Evolutionary conservation across 768 basidiomycete genomes (phyloP).

Genomic region (Lactifluus hygrophoroides): DNA sequence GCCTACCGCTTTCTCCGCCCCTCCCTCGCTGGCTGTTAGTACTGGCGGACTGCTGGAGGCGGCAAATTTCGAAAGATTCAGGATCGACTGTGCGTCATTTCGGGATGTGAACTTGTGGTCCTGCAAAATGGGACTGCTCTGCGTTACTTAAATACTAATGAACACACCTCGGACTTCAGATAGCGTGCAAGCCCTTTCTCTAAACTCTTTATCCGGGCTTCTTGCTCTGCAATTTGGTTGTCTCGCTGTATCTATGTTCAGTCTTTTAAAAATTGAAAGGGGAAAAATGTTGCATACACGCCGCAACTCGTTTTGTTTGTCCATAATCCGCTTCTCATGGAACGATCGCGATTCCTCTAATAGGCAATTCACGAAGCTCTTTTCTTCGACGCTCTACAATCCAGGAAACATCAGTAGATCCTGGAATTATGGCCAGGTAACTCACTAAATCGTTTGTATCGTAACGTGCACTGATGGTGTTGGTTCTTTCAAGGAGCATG

Average conservation of each 20-base stretch:
- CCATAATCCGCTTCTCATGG: conserved; percentile 29
- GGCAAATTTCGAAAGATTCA: conserved; percentile 26
- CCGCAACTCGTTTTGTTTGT: conserved; percentile 30
- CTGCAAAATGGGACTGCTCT: background rate
- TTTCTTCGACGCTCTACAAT: conserved; percentile 27
- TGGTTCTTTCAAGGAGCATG: conserved; percentile 20
- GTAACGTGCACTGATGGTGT: conserved; percentile 26
- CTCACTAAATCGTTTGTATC: conserved; percentile 26
- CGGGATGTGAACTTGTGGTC: conserved; percentile 14
- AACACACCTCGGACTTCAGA: conserved; percentile 24
- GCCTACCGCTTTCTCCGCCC: conserved; percentile 23
- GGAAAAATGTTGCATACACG: conserved; percentile 21
- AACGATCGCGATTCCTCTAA: conserved; percentile 26
- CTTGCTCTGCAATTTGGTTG: conserved; percentile 26
- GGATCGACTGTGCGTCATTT: conserved; percentile 24
- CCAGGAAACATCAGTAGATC: background rate
- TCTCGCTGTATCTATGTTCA: conserved; percentile 23
- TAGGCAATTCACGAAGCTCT: conserved; percentile 26
- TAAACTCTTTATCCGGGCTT: conserved; percentile 24
- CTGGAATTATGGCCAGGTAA: background rate
- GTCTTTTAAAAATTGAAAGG: background rate
- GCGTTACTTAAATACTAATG: background rate
- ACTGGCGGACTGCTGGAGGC: conserved; percentile 25
- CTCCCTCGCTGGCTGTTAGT: conserved; percentile 14
- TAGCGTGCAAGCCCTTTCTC: conserved; percentile 27